Evolutionary conservation across 441 rosid species (phyloP).

Genomic region (Corymbia citriodora): DNA sequence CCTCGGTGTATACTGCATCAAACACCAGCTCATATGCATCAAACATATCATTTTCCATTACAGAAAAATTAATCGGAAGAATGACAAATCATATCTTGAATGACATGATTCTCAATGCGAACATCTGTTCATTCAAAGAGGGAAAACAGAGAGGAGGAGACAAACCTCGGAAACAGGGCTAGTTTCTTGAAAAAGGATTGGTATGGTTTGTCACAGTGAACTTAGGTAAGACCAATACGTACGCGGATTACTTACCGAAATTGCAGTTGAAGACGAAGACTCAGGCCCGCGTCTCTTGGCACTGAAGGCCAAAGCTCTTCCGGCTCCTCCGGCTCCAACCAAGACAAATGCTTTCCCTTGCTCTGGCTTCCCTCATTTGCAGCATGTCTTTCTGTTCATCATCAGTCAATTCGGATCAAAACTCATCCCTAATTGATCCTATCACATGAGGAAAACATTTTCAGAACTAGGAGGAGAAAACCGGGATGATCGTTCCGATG

Average conservation of each 20-base stretch:
- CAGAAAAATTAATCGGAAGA: not conserved
- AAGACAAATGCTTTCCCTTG: slow-evolving; percentile 19
- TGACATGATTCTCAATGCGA: not conserved
- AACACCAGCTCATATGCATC: slow-evolving; percentile 18
- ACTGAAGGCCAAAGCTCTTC: slow-evolving; percentile 24
- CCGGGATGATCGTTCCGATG: not conserved
- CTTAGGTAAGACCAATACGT: not conserved
- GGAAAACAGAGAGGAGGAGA: not conserved
- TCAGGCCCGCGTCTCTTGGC: slow-evolving; percentile 23
- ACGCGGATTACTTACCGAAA: not conserved
- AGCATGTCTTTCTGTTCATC: not conserved
- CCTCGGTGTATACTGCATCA: slow-evolving; percentile 22
- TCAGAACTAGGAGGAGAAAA: not conserved
- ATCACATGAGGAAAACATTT: not conserved
- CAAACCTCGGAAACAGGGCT: slow-evolving; percentile 22
- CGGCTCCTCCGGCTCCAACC: slow-evolving; percentile 27
- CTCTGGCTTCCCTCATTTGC: slow-evolving; percentile 5
- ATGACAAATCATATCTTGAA: not conserved
- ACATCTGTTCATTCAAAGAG: not conserved
- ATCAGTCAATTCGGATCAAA: not conserved
- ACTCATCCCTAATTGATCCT: not conserved
- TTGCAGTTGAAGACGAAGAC: slow-evolving; percentile 17
- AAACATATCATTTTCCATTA: not conserved
- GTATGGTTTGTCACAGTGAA: not conserved
- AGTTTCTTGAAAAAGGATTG: not conserved